Conservation (phyloP, 2,329 filamentous ascomycete genomes). For the Trichoderma sp. region DNA sequence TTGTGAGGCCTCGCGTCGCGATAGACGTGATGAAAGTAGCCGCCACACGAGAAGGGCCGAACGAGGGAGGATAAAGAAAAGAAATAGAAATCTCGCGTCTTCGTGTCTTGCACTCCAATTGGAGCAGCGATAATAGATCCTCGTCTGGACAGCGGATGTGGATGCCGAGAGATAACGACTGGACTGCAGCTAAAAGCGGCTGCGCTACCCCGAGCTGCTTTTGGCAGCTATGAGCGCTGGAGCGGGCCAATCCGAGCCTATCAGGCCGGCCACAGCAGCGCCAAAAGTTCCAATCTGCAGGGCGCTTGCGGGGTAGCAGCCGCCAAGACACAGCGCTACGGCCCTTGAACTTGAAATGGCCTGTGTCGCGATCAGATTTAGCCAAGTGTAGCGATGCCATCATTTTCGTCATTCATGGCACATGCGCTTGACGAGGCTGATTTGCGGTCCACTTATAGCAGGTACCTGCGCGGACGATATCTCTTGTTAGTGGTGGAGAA, state of each 20-base stretch:
- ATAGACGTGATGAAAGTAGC: neutral
- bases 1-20: constrained; percentile 21
- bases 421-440: neutral
- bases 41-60: neutral
- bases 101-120: neutral
- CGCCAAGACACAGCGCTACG: constrained; percentile 6
- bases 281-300: constrained; percentile 22
- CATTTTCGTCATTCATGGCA: constrained; percentile 16
- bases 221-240: constrained; percentile 11
- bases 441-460: neutral
- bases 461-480: neutral
- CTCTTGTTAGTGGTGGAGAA: neutral
- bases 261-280: neutral
- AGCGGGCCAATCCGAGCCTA: neutral
- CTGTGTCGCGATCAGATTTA: neutral
- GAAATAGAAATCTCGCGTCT: neutral
- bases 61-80: neutral
- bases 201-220: neutral
- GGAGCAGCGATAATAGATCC: neutral
- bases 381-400: constrained; percentile 14
- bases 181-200: neutral
- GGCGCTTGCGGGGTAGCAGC: constrained; percentile 17
- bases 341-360: constrained; percentile 8
- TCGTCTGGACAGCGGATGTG: neutral
- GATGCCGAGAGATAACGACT: constrained; percentile 2